These are phyloP conservation scores for Centrapalus pauciflorus DNA, from an alignment of 129 eudicot species.

Conservation along the genomic window DNA sequence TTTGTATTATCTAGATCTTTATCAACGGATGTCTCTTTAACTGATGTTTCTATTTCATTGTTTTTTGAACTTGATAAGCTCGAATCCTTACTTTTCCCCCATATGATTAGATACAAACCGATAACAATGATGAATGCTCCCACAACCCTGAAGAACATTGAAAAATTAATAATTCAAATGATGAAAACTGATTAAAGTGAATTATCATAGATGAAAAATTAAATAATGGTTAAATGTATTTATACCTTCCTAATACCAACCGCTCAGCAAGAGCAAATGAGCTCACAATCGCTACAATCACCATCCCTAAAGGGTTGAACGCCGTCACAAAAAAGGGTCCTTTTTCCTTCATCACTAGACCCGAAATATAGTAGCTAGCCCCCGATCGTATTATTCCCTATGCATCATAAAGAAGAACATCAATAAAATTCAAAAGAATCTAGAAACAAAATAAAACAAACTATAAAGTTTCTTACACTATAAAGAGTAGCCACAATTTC, in stretches of 20 bases:
- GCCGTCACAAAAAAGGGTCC: conserved; percentile 69
- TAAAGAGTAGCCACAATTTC: conserved; percentile 53
- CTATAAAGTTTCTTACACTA: conserved; percentile 30
- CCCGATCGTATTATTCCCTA: conserved; percentile 65
- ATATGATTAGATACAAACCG: conserved; percentile 49
- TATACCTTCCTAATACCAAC: conserved; percentile 56
- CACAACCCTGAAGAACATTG: conserved; percentile 25
- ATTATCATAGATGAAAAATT: not conserved
- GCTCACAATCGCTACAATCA: conserved; percentile 56
- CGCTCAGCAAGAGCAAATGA: conserved; percentile 46
- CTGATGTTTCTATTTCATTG: conserved; percentile 6
- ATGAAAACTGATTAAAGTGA: not conserved
- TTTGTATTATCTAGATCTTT: conserved; percentile 6
- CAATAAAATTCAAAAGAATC: not conserved
- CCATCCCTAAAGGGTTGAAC: conserved; percentile 61
- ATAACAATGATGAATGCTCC: conserved; percentile 45
- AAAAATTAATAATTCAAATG: not conserved
- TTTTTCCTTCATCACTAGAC: conserved; percentile 47
- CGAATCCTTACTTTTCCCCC: conserved; percentile 56
- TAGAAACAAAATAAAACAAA: not conserved
- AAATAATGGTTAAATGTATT: not conserved
- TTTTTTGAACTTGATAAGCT: conserved; percentile 25
- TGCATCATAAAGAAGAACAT: not conserved
- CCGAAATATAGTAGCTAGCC: conserved; percentile 50
- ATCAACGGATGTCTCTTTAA: conserved; percentile 9